phyloP scores from a whole-genome alignment of 768 basidiomycete species.

The Strobilomyces confusus region DNA sequence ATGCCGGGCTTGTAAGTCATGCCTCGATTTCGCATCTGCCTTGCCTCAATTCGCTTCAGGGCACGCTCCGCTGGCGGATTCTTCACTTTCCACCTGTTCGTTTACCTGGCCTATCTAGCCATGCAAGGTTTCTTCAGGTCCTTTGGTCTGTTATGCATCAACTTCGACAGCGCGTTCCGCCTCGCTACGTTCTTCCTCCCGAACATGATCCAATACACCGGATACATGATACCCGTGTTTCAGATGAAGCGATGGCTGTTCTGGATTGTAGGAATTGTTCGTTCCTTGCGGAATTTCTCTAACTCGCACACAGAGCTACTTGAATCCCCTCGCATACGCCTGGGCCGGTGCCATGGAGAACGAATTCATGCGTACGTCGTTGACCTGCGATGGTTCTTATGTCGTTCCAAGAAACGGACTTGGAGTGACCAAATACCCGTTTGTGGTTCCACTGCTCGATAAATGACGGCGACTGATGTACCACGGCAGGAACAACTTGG shows the following conservation, averaged over 20 bases:
- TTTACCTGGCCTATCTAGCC: constrained; percentile 58
- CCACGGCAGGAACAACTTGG: constrained; percentile 42
- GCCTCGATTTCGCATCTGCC: constrained; percentile 22
- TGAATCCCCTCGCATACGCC: constrained; percentile 74
- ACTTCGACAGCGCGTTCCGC: constrained; percentile 52
- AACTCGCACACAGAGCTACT: constrained; percentile 49
- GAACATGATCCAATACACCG: constrained; percentile 69
- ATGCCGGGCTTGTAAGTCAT: constrained; percentile 48
- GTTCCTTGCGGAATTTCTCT: not conserved
- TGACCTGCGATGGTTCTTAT: constrained; percentile 62
- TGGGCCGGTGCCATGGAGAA: constrained; percentile 83
- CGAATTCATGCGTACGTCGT: constrained; percentile 68
- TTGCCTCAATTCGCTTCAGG: constrained; percentile 12
- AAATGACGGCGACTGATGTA: constrained; percentile 8
- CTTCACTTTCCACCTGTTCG: constrained; percentile 63
- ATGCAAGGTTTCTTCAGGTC: constrained; percentile 87
- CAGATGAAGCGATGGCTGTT: constrained; percentile 80
- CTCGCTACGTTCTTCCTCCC: constrained; percentile 69
- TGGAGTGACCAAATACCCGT: constrained; percentile 60
- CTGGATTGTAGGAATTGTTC: constrained; percentile 61
- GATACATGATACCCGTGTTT: constrained; percentile 63
- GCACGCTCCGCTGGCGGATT: constrained; percentile 38
- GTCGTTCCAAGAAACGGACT: constrained; percentile 63
- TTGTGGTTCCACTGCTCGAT: constrained; percentile 22
- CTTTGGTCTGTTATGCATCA: constrained; percentile 53